Base-by-base conservation (phyloP, 306 rosid species). In the Comarum palustre region DNA sequence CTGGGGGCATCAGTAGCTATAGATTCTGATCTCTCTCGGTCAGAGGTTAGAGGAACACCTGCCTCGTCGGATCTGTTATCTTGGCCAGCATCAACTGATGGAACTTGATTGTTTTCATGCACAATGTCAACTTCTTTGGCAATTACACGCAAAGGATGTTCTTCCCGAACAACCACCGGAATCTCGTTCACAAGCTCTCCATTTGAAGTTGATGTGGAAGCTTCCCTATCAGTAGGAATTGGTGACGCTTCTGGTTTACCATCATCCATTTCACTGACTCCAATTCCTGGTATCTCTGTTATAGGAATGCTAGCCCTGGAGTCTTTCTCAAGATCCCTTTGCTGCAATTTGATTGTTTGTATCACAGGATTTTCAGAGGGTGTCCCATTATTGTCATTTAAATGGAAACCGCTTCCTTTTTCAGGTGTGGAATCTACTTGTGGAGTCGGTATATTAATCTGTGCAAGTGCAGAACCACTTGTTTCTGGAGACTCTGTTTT, bases 11-110 rank as follows among this genome's bases (percentile, higher is more conserved):
- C 88, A 25, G 79, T 73, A 73, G 66, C 67, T 71, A 77, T 75
- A 80, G 90, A 76, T 63, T 80, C 85, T 70, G 87, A 72, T 59
- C 68, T 81, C 76, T 83, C 90, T 62, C 48, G 84, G 72, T 70
- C 86, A 83, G 66, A 61, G 71, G 77, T 78, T 41, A 64, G 69
- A 77, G 70, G 78, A 65, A 70, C 80, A 71, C 83, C 86, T 52
- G 66, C 65, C 69, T 77, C 88, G 71, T 71, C 75, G 69, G 85
- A 66, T 74, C 83, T 77, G 34, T 46, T 78, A 73, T 61, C 83
- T 69, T 76, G 85, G 38, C 42, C 90, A 83, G 68, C 71, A 75
- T 67, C 86, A 51, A 66, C 67, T 42, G 83, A 71, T 16, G 41
- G 52, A 55, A 71, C 42, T 27, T 71, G 77, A 72, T 83, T 82